Evolutionary conservation across 202 grass and related monocot genomes (phyloP), one percentile per base, ranked within the genome.

Genomic region (Hordeum pubiflorum): DNA sequence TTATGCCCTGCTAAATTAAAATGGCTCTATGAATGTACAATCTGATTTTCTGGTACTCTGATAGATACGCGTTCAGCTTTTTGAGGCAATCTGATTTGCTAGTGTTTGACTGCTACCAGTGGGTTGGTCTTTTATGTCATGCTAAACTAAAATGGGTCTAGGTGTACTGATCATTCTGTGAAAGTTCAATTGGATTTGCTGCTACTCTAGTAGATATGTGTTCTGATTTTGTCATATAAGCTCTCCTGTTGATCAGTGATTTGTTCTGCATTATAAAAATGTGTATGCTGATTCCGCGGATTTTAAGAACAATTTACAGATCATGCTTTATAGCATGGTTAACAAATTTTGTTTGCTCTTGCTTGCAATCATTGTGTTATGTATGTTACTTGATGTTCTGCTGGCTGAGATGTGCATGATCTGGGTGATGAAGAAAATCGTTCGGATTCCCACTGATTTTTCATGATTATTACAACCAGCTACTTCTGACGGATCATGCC

Each of bases 391-490:
- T 50, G 10, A 17, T 7, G 13, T 5, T 22, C 32, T 48, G 1
- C 4, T 54, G 5, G 7, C 7, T 79, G 33, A 69, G 27, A 64
- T 56, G 41, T 10, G 34, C 62, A 76, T 90, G 80, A 83, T 80
- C 75, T 83, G 75, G 34, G 23, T 83, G 88, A 83, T 23, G 84
- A 86, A 86, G 84, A 90, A 89, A 90, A 90, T 86, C 69, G 46
- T 55, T 80, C 62, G 88, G 88, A 86, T 83, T 90, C 84, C 80
- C 84, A 80, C 41, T 86, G 80, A 86, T 83, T 58, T 7, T 48
- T 18, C 23, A 72, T 90, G 88, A 86, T 90, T 86, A 73, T 58
- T 64, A 76, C 15, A 83, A 83, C 63, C 84, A 89, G 83, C 79
- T 86, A 86, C 79, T 90, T 83, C 80, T 86, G 88, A 76, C 88